Conservation (phyloP, 2,329 filamentous ascomycete genomes). For the Bipolaris oryzae region DNA sequence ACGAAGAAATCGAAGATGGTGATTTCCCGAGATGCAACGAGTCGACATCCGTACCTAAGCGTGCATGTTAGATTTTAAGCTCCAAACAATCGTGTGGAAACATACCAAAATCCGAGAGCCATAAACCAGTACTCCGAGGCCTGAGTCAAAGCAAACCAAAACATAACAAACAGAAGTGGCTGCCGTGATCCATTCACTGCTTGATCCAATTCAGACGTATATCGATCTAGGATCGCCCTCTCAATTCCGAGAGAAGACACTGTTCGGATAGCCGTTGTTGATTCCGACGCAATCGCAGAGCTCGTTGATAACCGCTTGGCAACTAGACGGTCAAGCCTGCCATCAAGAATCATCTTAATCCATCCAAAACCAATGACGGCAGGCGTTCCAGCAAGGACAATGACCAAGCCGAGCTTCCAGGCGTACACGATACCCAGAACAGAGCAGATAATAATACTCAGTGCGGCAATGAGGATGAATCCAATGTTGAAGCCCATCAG, state of each 20-base stretch:
- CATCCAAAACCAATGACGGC: slow-evolving; percentile 14
- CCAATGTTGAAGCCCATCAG: slow-evolving; percentile 23
- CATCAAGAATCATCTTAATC: slow-evolving; percentile 84
- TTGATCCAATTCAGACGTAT: slow-evolving; percentile 69
- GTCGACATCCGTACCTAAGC: slow-evolving; percentile 23
- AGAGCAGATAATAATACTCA: slow-evolving; percentile 15
- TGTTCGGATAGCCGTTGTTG: slow-evolving; percentile 70
- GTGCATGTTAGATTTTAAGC: neutral
- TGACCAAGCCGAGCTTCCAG: slow-evolving; percentile 23
- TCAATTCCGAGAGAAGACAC: slow-evolving; percentile 88
- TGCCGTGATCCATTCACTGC: slow-evolving; percentile 27
- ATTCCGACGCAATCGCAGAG: slow-evolving; percentile 60
- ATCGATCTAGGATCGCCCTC: slow-evolving; percentile 60
- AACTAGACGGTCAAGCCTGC: slow-evolving; percentile 48
- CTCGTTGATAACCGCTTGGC: slow-evolving; percentile 69
- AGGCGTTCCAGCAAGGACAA: slow-evolving; percentile 12
- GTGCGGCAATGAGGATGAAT: slow-evolving; percentile 13
- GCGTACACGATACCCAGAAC: slow-evolving; percentile 18
- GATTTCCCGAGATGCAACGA: slow-evolving; percentile 54
- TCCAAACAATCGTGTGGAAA: neutral
- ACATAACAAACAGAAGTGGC: slow-evolving; percentile 17
- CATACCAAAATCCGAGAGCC: slow-evolving; percentile 82
- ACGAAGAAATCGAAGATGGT: slow-evolving; percentile 76
- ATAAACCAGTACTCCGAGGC: slow-evolving; percentile 76
- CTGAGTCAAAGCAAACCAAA: slow-evolving; percentile 81